Base-by-base conservation (phyloP, 2,329 filamentous ascomycete genomes). In the Fusarium tuaranense region DNA sequence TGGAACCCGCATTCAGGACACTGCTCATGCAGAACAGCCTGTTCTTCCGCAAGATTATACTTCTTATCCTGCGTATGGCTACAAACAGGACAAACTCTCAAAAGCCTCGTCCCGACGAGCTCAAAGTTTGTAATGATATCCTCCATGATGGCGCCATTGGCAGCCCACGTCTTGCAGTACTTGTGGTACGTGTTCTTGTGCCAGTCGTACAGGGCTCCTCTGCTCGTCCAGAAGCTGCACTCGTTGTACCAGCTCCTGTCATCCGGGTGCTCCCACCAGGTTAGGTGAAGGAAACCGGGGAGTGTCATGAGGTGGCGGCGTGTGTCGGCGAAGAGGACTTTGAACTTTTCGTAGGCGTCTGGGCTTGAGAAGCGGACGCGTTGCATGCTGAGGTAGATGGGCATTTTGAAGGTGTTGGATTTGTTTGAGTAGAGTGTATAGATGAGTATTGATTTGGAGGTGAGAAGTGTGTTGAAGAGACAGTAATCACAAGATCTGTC, bases 71-170 rank as follows among this genome's bases (percentile, higher is more conserved):
- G 59, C 1, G 74, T 71, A 5, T 63, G 41, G 10, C 67, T 70
- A 27, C 73, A 74, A 1, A 76, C 66, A 3, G 73, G 66, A 9
- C 69, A 76, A 1, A 76, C 66, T 2, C 59, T n/a, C 10, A 76
- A 66, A 1, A 76, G 30, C 0, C 71, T 27, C 2, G 66, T 76
- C 3, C 73, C 48, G 7, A 70, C 44, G 7, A 76, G 74, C 63
- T 76, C 69, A 16, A 69, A 76, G 32, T 76, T 76, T n/a, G 69
- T 75, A 6, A 69, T 68, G 4, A 76, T 71, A 7, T 69, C 74
- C 44, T 76, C 74, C 65, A 76, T 73, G 14, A 76, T 76, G 39
- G 67, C 74, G 3, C 69, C 67, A 12, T 75, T 75, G 0, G 55
- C 69, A 0, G 72, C 72, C 67, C 58, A 75, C 9, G 65, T 16